Evolutionary conservation across 495 filamentous ascomycete genomes (phyloP), one percentile per base, ranked within the genome.

Genomic region (Daldinia vernicosa): DNA sequence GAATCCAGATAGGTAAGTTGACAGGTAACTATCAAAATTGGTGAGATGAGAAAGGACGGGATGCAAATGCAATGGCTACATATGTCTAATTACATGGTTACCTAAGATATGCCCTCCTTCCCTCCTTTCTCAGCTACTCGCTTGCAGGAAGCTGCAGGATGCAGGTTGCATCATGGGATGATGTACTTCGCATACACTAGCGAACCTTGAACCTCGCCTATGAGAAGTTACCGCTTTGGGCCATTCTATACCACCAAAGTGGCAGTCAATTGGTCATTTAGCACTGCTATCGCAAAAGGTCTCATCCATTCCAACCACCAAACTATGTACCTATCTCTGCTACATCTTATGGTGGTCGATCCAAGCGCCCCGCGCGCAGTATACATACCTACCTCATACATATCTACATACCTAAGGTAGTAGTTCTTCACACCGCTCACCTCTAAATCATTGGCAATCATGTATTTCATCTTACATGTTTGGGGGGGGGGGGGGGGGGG

Each of bases 61-160:
- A 59, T 24, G 19, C 54, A 22, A 66, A 60, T 59, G 54, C 54
- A 43, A 30, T n/a, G 26, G 5, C 47, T 14, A 35, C 35, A 54
- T 32, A 28, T 17, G 27, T 30, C 52, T 22, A 56, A 56, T 53
- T 27, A 15, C 22, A 53, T 27, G 28, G 28, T 53, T 28, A 28
- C 51, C 28, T 53, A 53, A 30, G 51, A 30, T 30, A 53, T 24
- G n/a, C 14, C 3, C n/a, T 55, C 30, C 28, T 22, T 55, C 53
- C 28, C 50, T 52, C 50, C 50, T 12, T 56, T 35, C 30, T 56
- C 53, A 56, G 53, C 53, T 59, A 54, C 50, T 63, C 33, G 35
- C 37, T 66, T 71, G 63, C 52, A 66, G 58, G 63, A 59, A 71
- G 63, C 63, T 67, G 60, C 69, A 65, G 66, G 66, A 53, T 63